Conservation (phyloP, 371 early-diverging fungal species). For the Syncephalastrum racemosum region DNA sequence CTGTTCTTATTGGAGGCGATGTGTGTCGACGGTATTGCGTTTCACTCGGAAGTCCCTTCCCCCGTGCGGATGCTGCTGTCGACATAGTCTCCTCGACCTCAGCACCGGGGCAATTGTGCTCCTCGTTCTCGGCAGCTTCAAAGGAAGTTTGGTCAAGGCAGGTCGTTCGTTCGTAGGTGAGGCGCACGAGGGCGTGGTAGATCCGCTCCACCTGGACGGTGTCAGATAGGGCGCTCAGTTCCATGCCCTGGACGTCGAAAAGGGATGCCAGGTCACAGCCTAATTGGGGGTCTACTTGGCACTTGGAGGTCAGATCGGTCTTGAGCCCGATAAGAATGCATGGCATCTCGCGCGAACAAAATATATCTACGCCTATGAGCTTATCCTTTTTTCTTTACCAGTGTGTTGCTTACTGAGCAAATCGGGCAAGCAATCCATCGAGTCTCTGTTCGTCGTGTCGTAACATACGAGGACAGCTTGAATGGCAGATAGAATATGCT, state of each 20-base stretch:
- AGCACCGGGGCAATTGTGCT: too few relatives aligned
- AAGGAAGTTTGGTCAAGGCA: too few relatives aligned
- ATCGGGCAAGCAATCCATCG: constrained; percentile 30
- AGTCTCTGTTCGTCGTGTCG: constrained; percentile 23
- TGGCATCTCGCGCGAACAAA: constrained; percentile 25
- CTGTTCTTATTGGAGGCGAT: too few relatives aligned
- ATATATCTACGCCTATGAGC: constrained; percentile 13
- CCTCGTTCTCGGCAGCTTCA: too few relatives aligned
- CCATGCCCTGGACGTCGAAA: constrained; percentile 13
- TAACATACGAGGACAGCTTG: constrained; percentile 36
- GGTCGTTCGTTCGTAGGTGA: too few relatives aligned
- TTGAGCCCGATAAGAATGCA: constrained; percentile 29
- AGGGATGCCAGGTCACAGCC: constrained; percentile 18
- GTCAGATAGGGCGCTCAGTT: constrained; percentile 12
- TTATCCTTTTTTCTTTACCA: not conserved
- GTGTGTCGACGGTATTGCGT: too few relatives aligned
- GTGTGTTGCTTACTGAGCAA: constrained; percentile 26
- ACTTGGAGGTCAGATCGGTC: constrained; percentile 15
- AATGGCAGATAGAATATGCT: not conserved
- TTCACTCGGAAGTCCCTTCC: too few relatives aligned
- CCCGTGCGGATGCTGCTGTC: too few relatives aligned
- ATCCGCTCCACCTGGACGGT: constrained; percentile 19
- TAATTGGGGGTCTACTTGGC: constrained; percentile 22
- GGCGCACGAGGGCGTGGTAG: constrained; percentile 7
- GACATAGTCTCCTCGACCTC: too few relatives aligned